Evolutionary conservation across 2,329 filamentous ascomycete species (phyloP), one percentile per base, ranked within the genome.

Genomic region (Venturiaceae sp.): DNA sequence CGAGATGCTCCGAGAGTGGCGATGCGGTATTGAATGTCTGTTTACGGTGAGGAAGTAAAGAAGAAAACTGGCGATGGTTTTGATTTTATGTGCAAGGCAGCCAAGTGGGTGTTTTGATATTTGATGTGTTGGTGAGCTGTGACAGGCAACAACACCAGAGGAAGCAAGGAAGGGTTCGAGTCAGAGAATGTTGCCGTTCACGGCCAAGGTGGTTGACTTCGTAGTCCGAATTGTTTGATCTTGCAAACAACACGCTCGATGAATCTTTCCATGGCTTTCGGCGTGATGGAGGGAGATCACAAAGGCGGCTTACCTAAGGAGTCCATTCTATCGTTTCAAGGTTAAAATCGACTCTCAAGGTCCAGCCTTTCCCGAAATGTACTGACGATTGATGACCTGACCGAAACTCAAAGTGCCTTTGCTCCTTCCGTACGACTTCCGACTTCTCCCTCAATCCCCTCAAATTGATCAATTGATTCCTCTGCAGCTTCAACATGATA

Each of bases 401-500:
- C 32, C 32, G 2, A 36, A 23, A 13, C 32, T 36, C 32, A 13
- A 36, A n/a, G 11, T 11, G n/a, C 28, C 50, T 36, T 53, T 30
- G 13, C 41, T 46, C 41, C 21, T 28, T 46, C 41, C 41, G 41
- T 28, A 13, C 8, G 8, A 11, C 11, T 13, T 47, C 41, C 44
- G 44, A 30, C 3, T 50, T 50, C 26, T 30, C 19, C 44, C 44
- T n/a, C 26, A 50, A 28, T 32, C 26, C 14, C 30, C 16, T 26
- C 8, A 30, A 16, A 23, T 16, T 50, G 23, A 34, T 36, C 52
- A 23, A 36, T 53, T 37, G 7, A 28, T 8, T 30, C 13, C 16
- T n/a, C 5, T 14, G 54, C 66, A 71, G 66, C 69, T 71, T 66
- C 67, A 69, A 55, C 58, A 75, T 75, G 73, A 68, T 71, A 64